Conservation (phyloP, 2,329 filamentous ascomycete species). For the Epichloe bromicola region DNA sequence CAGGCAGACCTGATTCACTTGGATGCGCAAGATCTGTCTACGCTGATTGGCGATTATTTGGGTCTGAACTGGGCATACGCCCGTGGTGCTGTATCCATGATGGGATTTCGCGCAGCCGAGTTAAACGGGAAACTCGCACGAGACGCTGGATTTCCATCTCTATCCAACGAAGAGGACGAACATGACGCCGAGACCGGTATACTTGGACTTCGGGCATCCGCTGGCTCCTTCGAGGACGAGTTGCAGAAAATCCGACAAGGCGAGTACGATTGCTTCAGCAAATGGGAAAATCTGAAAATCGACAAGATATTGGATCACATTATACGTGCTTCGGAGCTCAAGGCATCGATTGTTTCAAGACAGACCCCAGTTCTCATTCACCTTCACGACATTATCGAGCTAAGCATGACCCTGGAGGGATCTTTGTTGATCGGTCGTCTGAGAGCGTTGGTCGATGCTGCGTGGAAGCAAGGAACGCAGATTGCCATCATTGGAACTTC, state of each 20-base stretch:
- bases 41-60: slow-evolving; percentile 56
- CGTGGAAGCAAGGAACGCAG: slow-evolving; percentile 56
- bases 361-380: slow-evolving; percentile 54
- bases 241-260: slow-evolving; percentile 29
- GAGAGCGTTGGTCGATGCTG: slow-evolving; percentile 55
- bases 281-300: slow-evolving; percentile 51
- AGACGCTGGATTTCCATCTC: slow-evolving; percentile 25
- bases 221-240: slow-evolving; percentile 27
- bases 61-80: slow-evolving; percentile 43
- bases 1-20: slow-evolving; percentile 55
- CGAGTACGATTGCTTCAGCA: slow-evolving; percentile 23
- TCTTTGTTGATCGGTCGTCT: slow-evolving; percentile 56
- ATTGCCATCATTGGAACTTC: slow-evolving; percentile 74
- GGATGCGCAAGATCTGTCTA: slow-evolving; percentile 55
- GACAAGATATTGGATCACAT: slow-evolving; percentile 43
- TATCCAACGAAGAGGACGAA: slow-evolving; percentile 21
- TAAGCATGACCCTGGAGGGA: slow-evolving; percentile 58
- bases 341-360: slow-evolving; percentile 16
- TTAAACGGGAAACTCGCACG: slow-evolving; percentile 40
- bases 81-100: slow-evolving; percentile 35
- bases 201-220: slow-evolving; percentile 15
- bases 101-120: slow-evolving; percentile 44
- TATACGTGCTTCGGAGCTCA: slow-evolving; percentile 32
- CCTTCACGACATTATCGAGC: slow-evolving; percentile 67
- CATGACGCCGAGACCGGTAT: slow-evolving; percentile 20